phyloP scores from a whole-genome alignment of 257 asterid species.

The Nicotiana attenuata region DNA sequence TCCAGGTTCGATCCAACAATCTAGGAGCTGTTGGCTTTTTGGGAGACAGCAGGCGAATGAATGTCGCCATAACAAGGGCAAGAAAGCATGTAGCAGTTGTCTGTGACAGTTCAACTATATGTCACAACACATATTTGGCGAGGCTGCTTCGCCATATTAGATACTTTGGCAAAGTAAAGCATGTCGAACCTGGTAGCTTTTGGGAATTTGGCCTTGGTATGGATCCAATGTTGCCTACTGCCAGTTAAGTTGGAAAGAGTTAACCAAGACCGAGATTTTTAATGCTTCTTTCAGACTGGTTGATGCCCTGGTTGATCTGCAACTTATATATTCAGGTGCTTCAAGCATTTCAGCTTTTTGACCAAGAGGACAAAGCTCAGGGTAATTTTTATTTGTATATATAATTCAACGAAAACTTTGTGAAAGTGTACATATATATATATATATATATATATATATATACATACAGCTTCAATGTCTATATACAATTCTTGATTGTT shows the following conservation, averaged over 20 bases:
- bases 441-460: background rate
- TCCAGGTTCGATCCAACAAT: constrained; percentile 93
- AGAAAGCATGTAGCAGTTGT: constrained; percentile 85
- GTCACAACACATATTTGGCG: constrained; percentile 89
- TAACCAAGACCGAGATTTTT: background rate
- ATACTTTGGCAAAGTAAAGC: constrained; percentile 81
- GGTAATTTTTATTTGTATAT: constrained; percentile 8
- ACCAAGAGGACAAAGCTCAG: background rate
- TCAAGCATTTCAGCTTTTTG: background rate
- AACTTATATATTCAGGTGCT: background rate
- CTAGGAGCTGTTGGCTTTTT: constrained; percentile 95
- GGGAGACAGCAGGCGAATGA: constrained; percentile 94
- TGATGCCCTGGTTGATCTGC: background rate
- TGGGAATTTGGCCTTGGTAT: constrained; percentile 82
- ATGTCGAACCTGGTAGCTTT: constrained; percentile 70
- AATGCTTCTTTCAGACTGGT: background rate
- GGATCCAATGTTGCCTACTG: constrained; percentile 81
- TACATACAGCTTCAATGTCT: background rate
- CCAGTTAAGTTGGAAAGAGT: constrained; percentile 25
- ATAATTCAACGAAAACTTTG: constrained; percentile 8
- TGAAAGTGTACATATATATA: background rate
- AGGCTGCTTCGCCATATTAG: constrained; percentile 87
- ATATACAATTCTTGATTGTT: constrained; percentile 5
- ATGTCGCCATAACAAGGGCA: constrained; percentile 93
- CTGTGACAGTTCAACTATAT: constrained; percentile 95